Base-by-base conservation (phyloP, 176 grass and related monocot species). In the Paspalum vaginatum region DNA sequence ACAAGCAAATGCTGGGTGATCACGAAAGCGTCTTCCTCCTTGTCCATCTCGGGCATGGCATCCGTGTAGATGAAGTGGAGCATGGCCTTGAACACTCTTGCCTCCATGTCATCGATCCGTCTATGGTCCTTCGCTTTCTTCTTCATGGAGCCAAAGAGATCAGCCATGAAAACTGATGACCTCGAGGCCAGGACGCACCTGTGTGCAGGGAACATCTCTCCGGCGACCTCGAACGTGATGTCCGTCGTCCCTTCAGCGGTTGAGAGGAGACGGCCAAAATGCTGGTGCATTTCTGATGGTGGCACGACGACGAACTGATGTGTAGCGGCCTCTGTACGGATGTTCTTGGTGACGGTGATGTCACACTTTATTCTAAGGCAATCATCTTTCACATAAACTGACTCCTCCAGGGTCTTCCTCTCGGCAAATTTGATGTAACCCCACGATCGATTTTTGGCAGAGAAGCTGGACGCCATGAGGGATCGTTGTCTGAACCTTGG, bases 401-500 rank as follows among this genome's bases (percentile, higher is more conserved):
- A 55, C 18, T 55, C 53, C 42, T 15, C 16, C 42, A 43, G 42
- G 7, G 8, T 0, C 42, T 8, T 43, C 42, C 7, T 43, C 4
- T 43, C 8, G 42, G 0, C 0, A 43, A 8, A 32, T 32, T 32
- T 43, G 2, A 7, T 5, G 42, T 2, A 5, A 43, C 42, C 42
- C 5, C 42, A 43, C 4, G 42, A 8, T 8, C 42, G 32, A 32
- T 32, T 43, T 43, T 5, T 8, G 5, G 42, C 42, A 7, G 3
- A 17, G 50, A 20, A 54, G 17, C 0, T 54, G 51, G 0, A 20
- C 6, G 18, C 51, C 6, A 5, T 6, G 51, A n/a, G n/a, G n/a
- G n/a, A n/a, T 2, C 51, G 16, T 0, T 6, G 51, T 14, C 8
- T 18, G 2, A 0, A 2, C 1, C 0, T 5, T 6, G 8, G 42